Conservation (phyloP, 495 filamentous ascomycete genomes). For the Annulohypoxylon nitens region DNA sequence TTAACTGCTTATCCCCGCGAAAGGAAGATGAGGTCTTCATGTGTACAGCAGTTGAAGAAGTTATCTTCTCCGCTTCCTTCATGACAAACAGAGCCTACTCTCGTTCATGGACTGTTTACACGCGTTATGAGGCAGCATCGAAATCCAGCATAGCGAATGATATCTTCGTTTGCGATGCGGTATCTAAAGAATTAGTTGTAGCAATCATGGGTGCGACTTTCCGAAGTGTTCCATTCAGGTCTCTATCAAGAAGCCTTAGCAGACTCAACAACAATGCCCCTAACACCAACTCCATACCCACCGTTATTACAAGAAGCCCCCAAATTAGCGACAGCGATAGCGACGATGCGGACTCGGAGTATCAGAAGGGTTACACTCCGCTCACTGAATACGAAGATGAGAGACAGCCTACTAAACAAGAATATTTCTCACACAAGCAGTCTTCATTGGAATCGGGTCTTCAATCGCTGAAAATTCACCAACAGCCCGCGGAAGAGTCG, state of each 20-base stretch:
- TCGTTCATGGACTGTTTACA: conserved; percentile 18
- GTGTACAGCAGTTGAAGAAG: conserved; percentile 8
- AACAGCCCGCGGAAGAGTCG: not conserved
- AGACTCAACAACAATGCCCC: not conserved
- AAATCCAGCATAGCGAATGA: conserved; percentile 2
- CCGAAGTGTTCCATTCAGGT: conserved; percentile 6
- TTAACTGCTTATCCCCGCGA: conserved; percentile 7
- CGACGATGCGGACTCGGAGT: conserved; percentile 12
- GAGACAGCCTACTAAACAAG: not conserved
- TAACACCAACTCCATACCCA: not conserved
- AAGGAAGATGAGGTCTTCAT: conserved; percentile 13
- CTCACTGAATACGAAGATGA: conserved; percentile 7
- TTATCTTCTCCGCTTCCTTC: conserved; percentile 13
- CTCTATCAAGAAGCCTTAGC: conserved; percentile 1
- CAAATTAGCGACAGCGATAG: conserved; percentile 9
- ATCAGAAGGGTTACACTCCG: conserved; percentile 2
- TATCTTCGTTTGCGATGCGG: conserved; percentile 13
- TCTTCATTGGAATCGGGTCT: not conserved
- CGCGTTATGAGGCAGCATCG: conserved; percentile 1
- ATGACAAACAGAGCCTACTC: not conserved
- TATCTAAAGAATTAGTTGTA: not conserved
- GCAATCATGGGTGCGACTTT: conserved; percentile 14
- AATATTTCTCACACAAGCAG: not conserved
- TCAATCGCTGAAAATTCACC: not conserved
- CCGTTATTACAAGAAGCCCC: not conserved